A percentile compares a stretch with the other conserved stretches of the same genome.
phyloP scores from a whole-genome alignment of 2,329 filamentous ascomycete species.

The Fusarium sarcochroum region DNA sequence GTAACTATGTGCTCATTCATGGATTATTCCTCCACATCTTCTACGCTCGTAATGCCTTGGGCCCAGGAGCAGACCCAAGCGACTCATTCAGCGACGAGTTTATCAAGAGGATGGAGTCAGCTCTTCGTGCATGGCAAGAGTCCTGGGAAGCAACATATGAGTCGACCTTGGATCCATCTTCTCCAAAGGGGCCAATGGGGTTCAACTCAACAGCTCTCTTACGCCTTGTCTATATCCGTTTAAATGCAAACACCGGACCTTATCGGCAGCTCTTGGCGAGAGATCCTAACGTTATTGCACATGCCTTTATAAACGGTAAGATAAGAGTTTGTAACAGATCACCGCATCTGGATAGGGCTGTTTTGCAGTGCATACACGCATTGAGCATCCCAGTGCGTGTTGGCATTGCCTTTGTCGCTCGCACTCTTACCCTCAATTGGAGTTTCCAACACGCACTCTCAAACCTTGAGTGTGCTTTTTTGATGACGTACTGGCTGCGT shows the following conservation, averaged over 20 bases:
- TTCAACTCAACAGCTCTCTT: slow-evolving; percentile 14
- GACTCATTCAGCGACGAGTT: neutral
- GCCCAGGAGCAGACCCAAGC: neutral
- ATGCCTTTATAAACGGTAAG: too few relatives aligned
- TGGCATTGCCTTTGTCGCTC: slow-evolving; percentile 31
- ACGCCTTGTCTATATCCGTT: slow-evolving; percentile 6
- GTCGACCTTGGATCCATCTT: slow-evolving; percentile 1
- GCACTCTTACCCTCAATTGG: slow-evolving; percentile 30
- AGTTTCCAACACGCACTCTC: slow-evolving; percentile 31
- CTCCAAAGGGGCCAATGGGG: neutral
- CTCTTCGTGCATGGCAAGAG: slow-evolving; percentile 2
- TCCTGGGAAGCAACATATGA: slow-evolving; percentile 9
- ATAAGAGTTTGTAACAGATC: slow-evolving; percentile 6
- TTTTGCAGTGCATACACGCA: slow-evolving; percentile 31
- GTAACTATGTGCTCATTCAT: slow-evolving; percentile 34
- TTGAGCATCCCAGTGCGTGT: slow-evolving; percentile 29
- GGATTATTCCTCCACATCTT: slow-evolving; percentile 29
- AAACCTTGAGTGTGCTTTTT: slow-evolving; percentile 29
- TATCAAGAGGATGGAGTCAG: neutral
- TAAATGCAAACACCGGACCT: too few relatives aligned
- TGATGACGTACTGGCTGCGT: slow-evolving; percentile 28
- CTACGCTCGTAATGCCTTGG: slow-evolving; percentile 19
- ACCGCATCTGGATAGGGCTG: slow-evolving; percentile 27
- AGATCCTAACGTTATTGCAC: slow-evolving; percentile 1
- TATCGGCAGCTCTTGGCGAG: neutral